Evolutionary conservation across 2,329 filamentous ascomycete species (phyloP).

Genomic region (Paraphaeosphaeria minitans): DNA sequence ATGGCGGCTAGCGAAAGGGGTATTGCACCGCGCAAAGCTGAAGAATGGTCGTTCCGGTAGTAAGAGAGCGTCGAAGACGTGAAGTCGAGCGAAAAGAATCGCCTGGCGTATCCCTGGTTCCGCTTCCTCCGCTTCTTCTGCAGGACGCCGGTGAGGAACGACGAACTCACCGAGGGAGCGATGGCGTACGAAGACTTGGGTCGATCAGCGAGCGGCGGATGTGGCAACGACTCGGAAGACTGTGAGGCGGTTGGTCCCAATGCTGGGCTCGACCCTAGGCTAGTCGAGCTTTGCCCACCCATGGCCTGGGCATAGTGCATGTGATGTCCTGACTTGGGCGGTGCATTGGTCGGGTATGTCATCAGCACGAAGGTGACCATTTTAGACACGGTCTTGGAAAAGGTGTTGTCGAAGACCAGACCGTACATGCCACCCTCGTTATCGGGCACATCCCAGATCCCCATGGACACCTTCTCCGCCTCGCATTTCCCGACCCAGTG

Average conservation of each 20-base stretch:
- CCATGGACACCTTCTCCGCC: constrained; percentile 92
- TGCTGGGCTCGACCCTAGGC: constrained; percentile 49
- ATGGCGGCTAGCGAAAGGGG: constrained; percentile 90
- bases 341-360: constrained; percentile 84
- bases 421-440: constrained; percentile 92
- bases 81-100: constrained; percentile 96
- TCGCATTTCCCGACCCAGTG: constrained; percentile 93
- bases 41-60: constrained; percentile 92
- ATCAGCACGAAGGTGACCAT: constrained; percentile 92
- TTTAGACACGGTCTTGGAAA: constrained; percentile 90
- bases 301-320: constrained; percentile 63
- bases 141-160: constrained; percentile 81
- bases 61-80: constrained; percentile 94
- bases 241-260: constrained; percentile 50
- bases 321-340: constrained; percentile 75
- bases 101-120: constrained; percentile 88
- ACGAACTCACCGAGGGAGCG: constrained; percentile 38
- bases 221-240: constrained; percentile 57
- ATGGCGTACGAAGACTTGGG: constrained; percentile 45
- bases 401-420: constrained; percentile 97
- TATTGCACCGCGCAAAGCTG: constrained; percentile 87
- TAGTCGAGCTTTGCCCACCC: constrained; percentile 53
- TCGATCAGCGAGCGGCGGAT: constrained; percentile 43
- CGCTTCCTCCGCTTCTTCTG: constrained; percentile 91
- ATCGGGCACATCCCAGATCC: constrained; percentile 77